Conservation (phyloP, 306 rosid genomes). For the Prosopis cineraria region DNA sequence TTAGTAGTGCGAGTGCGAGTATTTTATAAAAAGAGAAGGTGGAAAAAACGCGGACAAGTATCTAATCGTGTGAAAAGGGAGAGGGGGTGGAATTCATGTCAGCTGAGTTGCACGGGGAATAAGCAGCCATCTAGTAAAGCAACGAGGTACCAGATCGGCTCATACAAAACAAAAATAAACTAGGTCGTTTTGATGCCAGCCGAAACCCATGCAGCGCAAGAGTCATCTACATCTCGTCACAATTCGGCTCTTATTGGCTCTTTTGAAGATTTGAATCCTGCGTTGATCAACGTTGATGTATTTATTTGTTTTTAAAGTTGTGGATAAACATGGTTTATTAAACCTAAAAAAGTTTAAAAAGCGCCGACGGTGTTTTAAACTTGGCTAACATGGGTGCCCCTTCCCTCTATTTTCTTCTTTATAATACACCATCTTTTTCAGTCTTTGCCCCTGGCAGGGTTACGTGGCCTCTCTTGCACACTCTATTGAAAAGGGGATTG, state of each 20-base stretch:
- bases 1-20: no score
- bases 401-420: not conserved
- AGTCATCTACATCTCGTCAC: not conserved
- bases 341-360: not conserved
- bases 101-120: slow-evolving; percentile 44
- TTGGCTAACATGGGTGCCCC: slow-evolving; percentile 2
- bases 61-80: no score
- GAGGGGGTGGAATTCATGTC: not conserved
- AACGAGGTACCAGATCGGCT: not conserved
- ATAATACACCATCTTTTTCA: not conserved
- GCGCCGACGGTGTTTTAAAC: slow-evolving; percentile 5
- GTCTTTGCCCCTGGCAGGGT: not conserved
- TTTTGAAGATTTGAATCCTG: not conserved
- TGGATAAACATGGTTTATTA: slow-evolving; percentile 23
- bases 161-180: not conserved
- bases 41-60: slow-evolving; percentile 47
- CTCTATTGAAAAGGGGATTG: not conserved
- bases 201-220: not conserved
- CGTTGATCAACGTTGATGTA: not conserved
- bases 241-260: not conserved
- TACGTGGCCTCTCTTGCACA: not conserved
- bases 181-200: slow-evolving; percentile 30
- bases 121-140: not conserved
- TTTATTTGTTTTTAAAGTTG: not conserved
- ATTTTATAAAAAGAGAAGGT: slow-evolving; percentile 8